Percentiles rank a stretch among this genome's conserved stretches.
Conservation (phyloP, 768 basidiomycete species). For the Pulveroboletus sp. region DNA sequence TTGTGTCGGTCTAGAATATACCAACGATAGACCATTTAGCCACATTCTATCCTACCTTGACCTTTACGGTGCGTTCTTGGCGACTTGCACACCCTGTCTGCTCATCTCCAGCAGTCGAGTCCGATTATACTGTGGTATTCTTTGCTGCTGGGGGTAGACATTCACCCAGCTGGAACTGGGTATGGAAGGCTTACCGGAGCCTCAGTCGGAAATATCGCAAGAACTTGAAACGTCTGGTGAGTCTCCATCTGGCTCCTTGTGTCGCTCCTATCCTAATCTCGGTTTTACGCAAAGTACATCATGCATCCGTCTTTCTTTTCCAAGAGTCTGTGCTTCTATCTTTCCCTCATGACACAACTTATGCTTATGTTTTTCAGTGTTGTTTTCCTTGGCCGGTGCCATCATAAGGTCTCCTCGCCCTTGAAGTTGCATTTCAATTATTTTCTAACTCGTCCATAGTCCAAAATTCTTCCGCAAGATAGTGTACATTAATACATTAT, state of each 20-base stretch:
- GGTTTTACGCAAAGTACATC: conserved; percentile 54
- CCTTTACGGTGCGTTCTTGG: conserved; percentile 58
- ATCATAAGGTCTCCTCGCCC: conserved; percentile 62
- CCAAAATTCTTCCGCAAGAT: conserved; percentile 91
- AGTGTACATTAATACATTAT: conserved; percentile 69
- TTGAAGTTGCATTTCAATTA: not conserved
- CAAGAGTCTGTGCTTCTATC: conserved; percentile 53
- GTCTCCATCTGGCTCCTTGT: conserved; percentile 19
- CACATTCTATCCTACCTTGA: conserved; percentile 76
- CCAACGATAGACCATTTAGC: conserved; percentile 33
- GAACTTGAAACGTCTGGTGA: conserved; percentile 76
- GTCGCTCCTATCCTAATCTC: not conserved
- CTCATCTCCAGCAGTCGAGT: conserved; percentile 56
- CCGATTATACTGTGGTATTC: conserved; percentile 85
- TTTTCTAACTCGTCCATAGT: conserved; percentile 34
- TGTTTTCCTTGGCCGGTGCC: conserved; percentile 83
- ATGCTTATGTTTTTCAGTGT: conserved; percentile 46
- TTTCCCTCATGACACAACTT: conserved; percentile 4
- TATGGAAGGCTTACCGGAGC: conserved; percentile 86
- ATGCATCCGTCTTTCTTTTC: conserved; percentile 87
- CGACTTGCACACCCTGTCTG: not conserved
- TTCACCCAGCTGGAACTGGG: conserved; percentile 83
- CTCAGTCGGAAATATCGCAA: conserved; percentile 81
- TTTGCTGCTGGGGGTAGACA: conserved; percentile 76
- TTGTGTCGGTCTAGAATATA: conserved; percentile 5